Base-by-base conservation (phyloP, 2,329 filamentous ascomycete species). In the Xylariomycetidae sp. region DNA sequence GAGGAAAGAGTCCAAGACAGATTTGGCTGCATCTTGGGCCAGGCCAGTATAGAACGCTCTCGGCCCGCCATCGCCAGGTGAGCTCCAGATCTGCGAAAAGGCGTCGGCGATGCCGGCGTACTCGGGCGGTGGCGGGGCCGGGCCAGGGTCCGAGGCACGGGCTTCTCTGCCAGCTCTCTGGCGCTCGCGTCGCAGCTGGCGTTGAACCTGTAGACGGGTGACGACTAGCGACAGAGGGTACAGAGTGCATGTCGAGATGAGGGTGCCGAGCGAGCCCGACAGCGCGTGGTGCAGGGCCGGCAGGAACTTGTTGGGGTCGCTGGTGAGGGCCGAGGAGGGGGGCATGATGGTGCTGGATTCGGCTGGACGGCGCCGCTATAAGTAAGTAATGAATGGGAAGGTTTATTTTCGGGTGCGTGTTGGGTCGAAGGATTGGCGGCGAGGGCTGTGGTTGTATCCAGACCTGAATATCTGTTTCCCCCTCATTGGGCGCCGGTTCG, bases 141-240 rank as follows among this genome's bases (percentile, higher is more conserved):
- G n/a, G n/a, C n/a, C n/a, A n/a, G n/a, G n/a, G n/a, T n/a, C n/a
- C n/a, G n/a, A n/a, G n/a, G n/a, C n/a, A n/a, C n/a, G n/a, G n/a
- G n/a, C n/a, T n/a, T n/a, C n/a, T n/a, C n/a, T n/a, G 19, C 19
- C n/a, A 31, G 20, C n/a, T n/a, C n/a, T n/a, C 49, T 35, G 34
- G 10, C 49, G 46, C 24, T 54, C 46, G 10, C 59, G 62, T 22
- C 60, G 64, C 12, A 78, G 60, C 46, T 74, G 75, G 25, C 72
- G 72, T 61, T 92, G 85, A 3, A 86, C 82, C 60, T 93, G 87
- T 29, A 94, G 71, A 18, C 87, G 76, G 17, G 87, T 88, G 35
- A 87, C 82, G 42, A 92, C 76, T 26, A 93, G 73, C 49, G 86
- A 83, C 37, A 94, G 72, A 2, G 88, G 89, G 54, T 94, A 93